Percentiles rank a stretch among this genome's conserved stretches.
Evolutionary conservation across 2,329 filamentous ascomycete species (phyloP).

Genomic region (Trichoderma arundinaceum): DNA sequence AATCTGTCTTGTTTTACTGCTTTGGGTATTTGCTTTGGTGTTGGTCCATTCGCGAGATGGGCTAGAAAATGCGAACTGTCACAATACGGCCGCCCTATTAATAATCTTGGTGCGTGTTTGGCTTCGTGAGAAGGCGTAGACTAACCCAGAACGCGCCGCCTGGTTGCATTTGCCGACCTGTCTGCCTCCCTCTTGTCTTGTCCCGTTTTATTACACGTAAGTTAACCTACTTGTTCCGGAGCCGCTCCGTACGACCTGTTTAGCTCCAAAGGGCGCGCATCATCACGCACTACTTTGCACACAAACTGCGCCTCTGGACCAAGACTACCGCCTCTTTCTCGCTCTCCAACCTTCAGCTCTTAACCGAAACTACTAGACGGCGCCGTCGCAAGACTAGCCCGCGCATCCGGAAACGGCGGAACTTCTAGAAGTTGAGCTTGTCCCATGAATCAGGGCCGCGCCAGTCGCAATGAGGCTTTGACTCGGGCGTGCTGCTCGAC

Average conservation of each 20-base stretch:
- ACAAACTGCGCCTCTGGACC: too few relatives aligned
- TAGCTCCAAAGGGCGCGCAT: background rate
- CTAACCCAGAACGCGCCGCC: background rate
- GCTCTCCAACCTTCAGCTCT: too few relatives aligned
- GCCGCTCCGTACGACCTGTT: background rate
- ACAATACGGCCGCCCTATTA: background rate
- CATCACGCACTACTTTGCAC: too few relatives aligned
- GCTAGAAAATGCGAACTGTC: slow-evolving; percentile 8
- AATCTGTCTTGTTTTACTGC: background rate
- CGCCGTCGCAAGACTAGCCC: background rate
- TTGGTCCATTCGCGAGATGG: background rate
- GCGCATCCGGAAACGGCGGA: slow-evolving; percentile 26
- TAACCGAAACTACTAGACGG: too few relatives aligned
- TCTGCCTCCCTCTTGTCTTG: background rate
- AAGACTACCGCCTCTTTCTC: too few relatives aligned
- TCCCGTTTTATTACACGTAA: background rate
- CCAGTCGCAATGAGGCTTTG: slow-evolving; percentile 23
- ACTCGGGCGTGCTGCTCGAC: background rate
- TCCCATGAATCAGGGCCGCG: slow-evolving; percentile 18
- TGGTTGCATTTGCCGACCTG: slow-evolving; percentile 3
- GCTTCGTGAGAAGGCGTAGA: background rate
- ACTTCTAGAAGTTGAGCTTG: slow-evolving; percentile 26
- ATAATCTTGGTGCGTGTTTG: background rate
- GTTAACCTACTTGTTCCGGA: background rate
- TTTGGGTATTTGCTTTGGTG: background rate